Percentiles rank a stretch among this genome's conserved stretches.
These are phyloP conservation scores for Vigna unguiculata DNA, from an alignment of 306 rosid genomes.

Conservation along the genomic window DNA sequence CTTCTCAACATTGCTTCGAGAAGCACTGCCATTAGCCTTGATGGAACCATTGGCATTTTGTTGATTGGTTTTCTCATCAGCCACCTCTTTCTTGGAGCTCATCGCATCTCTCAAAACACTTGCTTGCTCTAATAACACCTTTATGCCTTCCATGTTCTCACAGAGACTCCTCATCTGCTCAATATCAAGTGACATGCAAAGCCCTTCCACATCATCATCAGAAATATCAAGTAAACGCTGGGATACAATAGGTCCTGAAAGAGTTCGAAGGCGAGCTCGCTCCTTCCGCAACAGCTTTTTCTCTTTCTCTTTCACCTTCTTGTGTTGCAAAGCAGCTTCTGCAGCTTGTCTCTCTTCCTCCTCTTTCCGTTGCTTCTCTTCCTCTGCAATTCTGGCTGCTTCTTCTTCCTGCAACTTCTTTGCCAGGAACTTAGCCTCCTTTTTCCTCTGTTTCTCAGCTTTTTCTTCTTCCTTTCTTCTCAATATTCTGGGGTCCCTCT, in stretches of 20 bases:
- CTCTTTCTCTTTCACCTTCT: constrained; percentile 90
- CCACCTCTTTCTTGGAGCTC: constrained; percentile 52
- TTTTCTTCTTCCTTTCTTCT: constrained; percentile 88
- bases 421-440: constrained; percentile 80
- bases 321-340: constrained; percentile 83
- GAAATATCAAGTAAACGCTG: constrained; percentile 62
- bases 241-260: constrained; percentile 64
- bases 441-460: constrained; percentile 93
- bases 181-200: constrained; percentile 71
- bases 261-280: constrained; percentile 78
- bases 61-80: constrained; percentile 51
- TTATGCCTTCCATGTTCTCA: constrained; percentile 73
- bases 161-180: constrained; percentile 76
- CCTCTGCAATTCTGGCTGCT: constrained; percentile 84
- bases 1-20: constrained; percentile 64
- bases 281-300: constrained; percentile 96
- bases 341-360: constrained; percentile 85
- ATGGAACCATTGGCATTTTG: constrained; percentile 62
- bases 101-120: constrained; percentile 63
- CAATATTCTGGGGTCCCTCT: constrained; percentile 86
- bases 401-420: constrained; percentile 93
- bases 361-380: constrained; percentile 73
- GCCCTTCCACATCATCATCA: constrained; percentile 78
- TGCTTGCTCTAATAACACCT: constrained; percentile 57
- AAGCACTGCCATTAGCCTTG: constrained; percentile 58